A percentile compares a stretch with the other conserved stretches of the same genome.
Evolutionary conservation across 768 basidiomycete species (phyloP).

Genomic region (Pulveroboletus sp.): DNA sequence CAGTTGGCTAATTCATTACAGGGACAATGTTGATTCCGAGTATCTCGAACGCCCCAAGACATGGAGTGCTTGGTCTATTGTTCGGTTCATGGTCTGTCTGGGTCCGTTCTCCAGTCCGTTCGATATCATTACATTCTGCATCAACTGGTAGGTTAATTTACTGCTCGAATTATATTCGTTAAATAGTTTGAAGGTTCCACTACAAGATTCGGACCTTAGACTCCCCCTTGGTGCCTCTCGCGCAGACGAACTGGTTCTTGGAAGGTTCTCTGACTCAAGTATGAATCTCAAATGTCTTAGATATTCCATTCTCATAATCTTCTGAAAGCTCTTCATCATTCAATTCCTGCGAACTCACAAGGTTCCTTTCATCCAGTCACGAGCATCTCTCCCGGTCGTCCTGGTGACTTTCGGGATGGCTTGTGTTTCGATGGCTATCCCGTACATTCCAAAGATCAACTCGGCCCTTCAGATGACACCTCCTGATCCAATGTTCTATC

Average conservation of each 20-base stretch:
- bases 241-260: constrained; percentile 36
- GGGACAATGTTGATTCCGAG: constrained; percentile 38
- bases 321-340: constrained; percentile 29
- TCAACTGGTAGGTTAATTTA: constrained; percentile 28
- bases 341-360: constrained; percentile 32
- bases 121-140: constrained; percentile 29
- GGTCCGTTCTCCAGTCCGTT: constrained; percentile 37
- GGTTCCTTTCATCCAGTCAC: constrained; percentile 31
- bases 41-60: constrained; percentile 31
- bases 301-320: neutral
- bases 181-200: constrained; percentile 23
- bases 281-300: neutral
- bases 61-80: constrained; percentile 34
- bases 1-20: constrained; percentile 10
- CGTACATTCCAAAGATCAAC: constrained; percentile 31
- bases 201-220: constrained; percentile 27
- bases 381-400: constrained; percentile 27
- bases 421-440: constrained; percentile 31
- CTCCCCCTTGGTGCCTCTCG: constrained; percentile 29
- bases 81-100: constrained; percentile 34
- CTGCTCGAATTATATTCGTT: neutral
- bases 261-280: constrained; percentile 37
- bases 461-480: constrained; percentile 26
- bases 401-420: constrained; percentile 31
- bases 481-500: constrained; percentile 27